These are phyloP conservation scores for Crucihimalaya himalaica DNA, from an alignment of 345 rosid genomes.

Conservation along the genomic window DNA sequence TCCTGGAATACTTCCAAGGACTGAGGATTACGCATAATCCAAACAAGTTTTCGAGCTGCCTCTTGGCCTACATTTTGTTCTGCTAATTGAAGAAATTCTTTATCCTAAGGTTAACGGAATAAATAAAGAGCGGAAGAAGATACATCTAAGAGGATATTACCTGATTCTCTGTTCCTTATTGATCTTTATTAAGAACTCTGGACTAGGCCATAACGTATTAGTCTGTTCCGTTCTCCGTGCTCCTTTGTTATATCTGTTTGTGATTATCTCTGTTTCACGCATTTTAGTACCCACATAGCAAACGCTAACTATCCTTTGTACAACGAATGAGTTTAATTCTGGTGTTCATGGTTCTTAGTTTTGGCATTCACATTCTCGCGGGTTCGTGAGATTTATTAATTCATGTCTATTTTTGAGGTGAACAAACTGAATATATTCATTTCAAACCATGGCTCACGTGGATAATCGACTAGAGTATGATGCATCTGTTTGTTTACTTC, in stretches of 20 bases:
- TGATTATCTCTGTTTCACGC: not conserved
- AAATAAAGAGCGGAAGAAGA: not conserved
- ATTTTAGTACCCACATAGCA: not conserved
- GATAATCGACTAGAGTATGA: not conserved
- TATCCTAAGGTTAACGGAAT: not conserved
- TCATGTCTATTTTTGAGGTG: not conserved
- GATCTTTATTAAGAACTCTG: not conserved
- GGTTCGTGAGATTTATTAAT: not conserved
- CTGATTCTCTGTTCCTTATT: not conserved
- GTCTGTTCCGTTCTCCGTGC: not conserved
- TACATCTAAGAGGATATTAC: not conserved
- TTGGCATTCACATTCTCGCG: not conserved
- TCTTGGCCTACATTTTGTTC: not conserved
- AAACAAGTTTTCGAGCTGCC: not conserved
- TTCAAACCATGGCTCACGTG: not conserved
- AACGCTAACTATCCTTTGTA: not conserved
- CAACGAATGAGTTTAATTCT: not conserved
- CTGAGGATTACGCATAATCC: not conserved
- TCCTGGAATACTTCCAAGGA: not conserved
- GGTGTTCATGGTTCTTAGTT: not conserved
- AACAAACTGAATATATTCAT: not conserved
- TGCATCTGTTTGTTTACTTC: slow-evolving; percentile 15
- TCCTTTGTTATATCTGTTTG: not conserved
- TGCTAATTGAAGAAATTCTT: not conserved
- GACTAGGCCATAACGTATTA: not conserved